Evolutionary conservation across 2,329 filamentous ascomycete genomes (phyloP), one percentile per base, ranked within the genome.

Genomic region (Epichloe glyceriae): DNA sequence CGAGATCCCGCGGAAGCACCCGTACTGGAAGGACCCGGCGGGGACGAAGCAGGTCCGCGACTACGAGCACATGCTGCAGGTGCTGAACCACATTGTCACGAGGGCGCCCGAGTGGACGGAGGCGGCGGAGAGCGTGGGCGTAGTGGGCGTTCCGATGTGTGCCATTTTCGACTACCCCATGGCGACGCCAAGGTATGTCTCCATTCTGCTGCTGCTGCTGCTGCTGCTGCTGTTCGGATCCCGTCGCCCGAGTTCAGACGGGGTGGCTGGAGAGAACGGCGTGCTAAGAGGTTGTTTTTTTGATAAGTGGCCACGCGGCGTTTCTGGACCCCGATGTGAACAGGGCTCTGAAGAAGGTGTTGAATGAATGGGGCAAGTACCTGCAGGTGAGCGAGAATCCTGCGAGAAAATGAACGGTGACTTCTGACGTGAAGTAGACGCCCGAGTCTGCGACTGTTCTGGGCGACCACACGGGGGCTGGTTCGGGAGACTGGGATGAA

Each of bases 31-130:
- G 6, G 82, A 86, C 53, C 81, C 82, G 0, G 79, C 76, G 1
- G 82, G 82, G 2, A 70, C 73, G 49, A 73, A 69, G 35, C 80
- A 85, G 64, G 77, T 88, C 51, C 75, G 78, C 8, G 75, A 85
- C 65, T 85, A 84, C 57, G 52, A 73, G 5, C 80, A 86, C 56
- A 81, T 88, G 78, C 71, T 88, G 19, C 67, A 70, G 20, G 71
- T 86, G 8, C 69, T 88, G 47, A 85, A 86, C 60, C 76, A 84
- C 55, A 68, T 76, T 51, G 70, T 79, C 46, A 67, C 66, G 19
- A 63, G 65, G 14, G 74, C 74, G 4, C 76, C 76, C 1, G 70
- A 74, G 56, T 77, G 74, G 75, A 76, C 70, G 0, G 70, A 76
- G 52, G 70, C 72, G 4, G 75, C 73, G 0, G 70, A 73, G 57